phyloP scores from a whole-genome alignment of 805 yeast genomes.

The Candida ipomoeae region DNA sequence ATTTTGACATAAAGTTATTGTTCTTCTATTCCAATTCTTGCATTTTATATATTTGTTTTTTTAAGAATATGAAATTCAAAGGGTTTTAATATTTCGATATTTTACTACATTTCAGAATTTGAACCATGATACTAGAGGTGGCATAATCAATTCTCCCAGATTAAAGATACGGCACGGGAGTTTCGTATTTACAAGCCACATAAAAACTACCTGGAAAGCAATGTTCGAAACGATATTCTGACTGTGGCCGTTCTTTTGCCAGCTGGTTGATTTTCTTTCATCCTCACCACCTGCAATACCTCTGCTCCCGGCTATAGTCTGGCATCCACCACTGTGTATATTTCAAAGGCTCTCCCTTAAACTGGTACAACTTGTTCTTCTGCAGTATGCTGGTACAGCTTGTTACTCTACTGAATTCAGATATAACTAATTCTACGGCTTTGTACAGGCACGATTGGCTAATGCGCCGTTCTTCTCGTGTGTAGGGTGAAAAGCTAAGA shows the following conservation, averaged over 20 bases:
- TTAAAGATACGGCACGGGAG: too few relatives aligned
- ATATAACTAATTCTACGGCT: too few relatives aligned
- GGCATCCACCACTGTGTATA: constrained; percentile 1
- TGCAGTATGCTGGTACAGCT: too few relatives aligned
- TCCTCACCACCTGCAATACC: constrained; percentile 28
- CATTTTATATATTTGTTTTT: too few relatives aligned
- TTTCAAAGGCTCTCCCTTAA: constrained; percentile 21
- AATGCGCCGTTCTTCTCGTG: constrained; percentile 71
- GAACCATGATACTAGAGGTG: too few relatives aligned
- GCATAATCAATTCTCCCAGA: too few relatives aligned
- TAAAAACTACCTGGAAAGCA: constrained; percentile 14
- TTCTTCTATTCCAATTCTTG: too few relatives aligned
- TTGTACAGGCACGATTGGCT: constrained; percentile 51
- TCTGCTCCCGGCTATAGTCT: constrained; percentile 16
- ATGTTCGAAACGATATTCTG: constrained; percentile 36
- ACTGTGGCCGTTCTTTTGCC: constrained; percentile 43
- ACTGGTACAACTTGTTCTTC: constrained; percentile 5
- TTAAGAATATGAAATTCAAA: too few relatives aligned
- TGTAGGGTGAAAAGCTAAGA: constrained; percentile 66
- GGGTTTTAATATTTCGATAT: too few relatives aligned
- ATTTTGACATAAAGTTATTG: too few relatives aligned
- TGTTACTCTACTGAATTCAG: too few relatives aligned
- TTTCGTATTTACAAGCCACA: not conserved
- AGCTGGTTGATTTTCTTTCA: constrained; percentile 39
- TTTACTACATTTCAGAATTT: too few relatives aligned